Evolutionary conservation across 2,329 filamentous ascomycete genomes (phyloP).

Genomic region (Epichloe uncinata): DNA sequence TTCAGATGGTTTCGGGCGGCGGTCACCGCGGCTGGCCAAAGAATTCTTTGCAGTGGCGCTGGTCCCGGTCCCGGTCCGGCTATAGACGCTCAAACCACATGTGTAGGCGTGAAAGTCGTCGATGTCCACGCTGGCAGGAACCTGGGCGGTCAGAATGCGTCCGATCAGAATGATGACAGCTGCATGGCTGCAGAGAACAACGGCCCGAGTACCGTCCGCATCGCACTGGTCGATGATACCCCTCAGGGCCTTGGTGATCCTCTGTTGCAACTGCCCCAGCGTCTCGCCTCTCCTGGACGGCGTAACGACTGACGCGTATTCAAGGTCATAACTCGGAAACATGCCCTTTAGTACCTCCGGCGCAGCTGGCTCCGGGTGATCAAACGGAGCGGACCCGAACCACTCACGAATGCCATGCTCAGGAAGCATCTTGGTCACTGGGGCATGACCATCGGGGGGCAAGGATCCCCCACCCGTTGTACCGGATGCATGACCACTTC

Average conservation of each 20-base stretch:
- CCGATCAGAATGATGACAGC: slow-evolving; percentile 81
- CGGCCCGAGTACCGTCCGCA: slow-evolving; percentile 49
- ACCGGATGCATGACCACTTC: not conserved
- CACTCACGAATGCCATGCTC: slow-evolving; percentile 64
- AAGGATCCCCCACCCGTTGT: not conserved
- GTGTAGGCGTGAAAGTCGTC: slow-evolving; percentile 83
- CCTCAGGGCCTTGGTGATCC: slow-evolving; percentile 56
- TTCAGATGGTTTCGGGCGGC: not conserved
- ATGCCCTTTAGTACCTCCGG: slow-evolving; percentile 47
- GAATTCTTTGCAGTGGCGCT: not conserved
- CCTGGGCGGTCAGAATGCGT: slow-evolving; percentile 61
- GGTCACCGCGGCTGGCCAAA: slow-evolving; percentile 1
- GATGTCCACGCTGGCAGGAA: slow-evolving; percentile 56
- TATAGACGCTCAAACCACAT: slow-evolving; percentile 60
- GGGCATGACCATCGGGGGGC: not conserved
- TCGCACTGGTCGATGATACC: slow-evolving; percentile 64
- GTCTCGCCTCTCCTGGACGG: slow-evolving; percentile 66
- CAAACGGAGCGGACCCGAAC: slow-evolving; percentile 77
- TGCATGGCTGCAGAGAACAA: slow-evolving; percentile 81
- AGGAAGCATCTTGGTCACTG: slow-evolving; percentile 31
- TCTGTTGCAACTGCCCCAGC: slow-evolving; percentile 65
- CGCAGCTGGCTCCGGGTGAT: slow-evolving; percentile 67
- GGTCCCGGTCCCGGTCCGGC: slow-evolving; percentile 14
- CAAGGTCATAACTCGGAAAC: slow-evolving; percentile 49
- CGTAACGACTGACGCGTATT: slow-evolving; percentile 48